These are phyloP conservation scores for Myxozyma kluyveri DNA, from an alignment of 805 yeast genomes.

Conservation along the genomic window DNA sequence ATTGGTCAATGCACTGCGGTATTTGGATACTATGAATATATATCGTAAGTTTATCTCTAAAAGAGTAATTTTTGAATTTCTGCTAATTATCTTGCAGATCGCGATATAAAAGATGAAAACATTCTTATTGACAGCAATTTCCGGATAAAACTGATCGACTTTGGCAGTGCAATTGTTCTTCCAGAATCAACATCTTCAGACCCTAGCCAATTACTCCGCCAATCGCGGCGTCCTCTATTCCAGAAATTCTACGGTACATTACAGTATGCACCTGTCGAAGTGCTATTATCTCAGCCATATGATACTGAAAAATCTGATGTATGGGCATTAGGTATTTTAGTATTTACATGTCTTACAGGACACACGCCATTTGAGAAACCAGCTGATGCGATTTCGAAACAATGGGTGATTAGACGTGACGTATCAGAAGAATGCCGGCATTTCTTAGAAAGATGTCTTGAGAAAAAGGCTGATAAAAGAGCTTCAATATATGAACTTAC, in stretches of 20 bases:
- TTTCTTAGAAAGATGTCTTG: slow-evolving; percentile 17
- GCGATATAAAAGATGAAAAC: slow-evolving; percentile 81
- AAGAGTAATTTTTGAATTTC: too few species aligned
- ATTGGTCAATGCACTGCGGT: slow-evolving; percentile 26
- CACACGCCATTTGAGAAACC: slow-evolving; percentile 25
- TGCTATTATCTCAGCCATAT: slow-evolving; percentile 20
- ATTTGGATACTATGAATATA: slow-evolving; percentile 18
- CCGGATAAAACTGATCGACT: slow-evolving; percentile 74
- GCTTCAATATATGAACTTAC: slow-evolving; percentile 22
- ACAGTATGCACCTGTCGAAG: slow-evolving; percentile 30
- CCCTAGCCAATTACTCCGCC: neutral
- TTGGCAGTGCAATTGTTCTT: slow-evolving; percentile 47
- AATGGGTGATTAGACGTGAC: slow-evolving; percentile 15
- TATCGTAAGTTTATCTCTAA: slow-evolving; percentile 15
- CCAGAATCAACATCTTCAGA: slow-evolving; percentile 3
- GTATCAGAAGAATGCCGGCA: slow-evolving; percentile 23
- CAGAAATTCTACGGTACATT: slow-evolving; percentile 27
- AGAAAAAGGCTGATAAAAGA: slow-evolving; percentile 21
- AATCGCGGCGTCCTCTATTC: slow-evolving; percentile 8
- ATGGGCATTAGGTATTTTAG: slow-evolving; percentile 28
- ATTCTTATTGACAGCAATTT: slow-evolving; percentile 76
- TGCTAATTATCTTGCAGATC: slow-evolving; percentile 4
- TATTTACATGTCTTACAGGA: slow-evolving; percentile 29
- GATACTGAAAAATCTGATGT: slow-evolving; percentile 29
- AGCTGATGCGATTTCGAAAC: slow-evolving; percentile 26